These are phyloP conservation scores for Phialocephala subalpina DNA, from an alignment of 2,329 filamentous ascomycete species.

Conservation along the genomic window DNA sequence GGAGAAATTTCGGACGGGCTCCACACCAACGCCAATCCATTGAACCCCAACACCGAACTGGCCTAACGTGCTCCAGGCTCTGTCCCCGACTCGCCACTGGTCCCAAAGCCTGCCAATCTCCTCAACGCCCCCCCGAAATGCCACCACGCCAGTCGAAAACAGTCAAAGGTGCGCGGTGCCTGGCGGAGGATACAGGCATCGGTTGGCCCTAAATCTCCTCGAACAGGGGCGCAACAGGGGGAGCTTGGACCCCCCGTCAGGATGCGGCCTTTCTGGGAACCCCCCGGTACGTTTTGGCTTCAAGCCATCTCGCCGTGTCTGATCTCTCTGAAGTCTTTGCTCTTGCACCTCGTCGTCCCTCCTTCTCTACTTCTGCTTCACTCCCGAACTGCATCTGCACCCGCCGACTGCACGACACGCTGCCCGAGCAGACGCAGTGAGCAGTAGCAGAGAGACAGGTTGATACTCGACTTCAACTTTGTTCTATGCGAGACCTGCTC, in stretches of 20 bases:
- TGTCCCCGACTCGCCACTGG: not conserved
- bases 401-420: constrained; percentile 30
- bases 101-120: constrained; percentile 10
- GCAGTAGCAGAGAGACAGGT: constrained; percentile 18
- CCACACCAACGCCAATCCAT: not conserved
- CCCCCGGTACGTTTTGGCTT: not conserved
- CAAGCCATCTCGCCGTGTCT: constrained; percentile 21
- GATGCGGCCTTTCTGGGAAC: constrained; percentile 18
- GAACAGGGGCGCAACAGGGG: constrained; percentile 2
- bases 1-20: constrained; percentile 19
- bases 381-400: constrained; percentile 31
- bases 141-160: not conserved
- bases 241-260: constrained; percentile 21
- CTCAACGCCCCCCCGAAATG: constrained; percentile 4
- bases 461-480: constrained; percentile 28
- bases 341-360: constrained; percentile 19
- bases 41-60: not conserved
- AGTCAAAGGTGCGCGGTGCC: not conserved
- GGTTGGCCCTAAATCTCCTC: too few species aligned
- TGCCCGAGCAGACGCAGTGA: constrained; percentile 19
- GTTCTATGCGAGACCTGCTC: not conserved
- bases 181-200: not conserved
- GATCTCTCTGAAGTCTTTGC: constrained; percentile 25
- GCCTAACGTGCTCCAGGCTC: not conserved
- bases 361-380: constrained; percentile 29